Evolutionary conservation across 1,284 basidiomycete genomes (phyloP).

Genomic region (Trichosporon inkin): DNA sequence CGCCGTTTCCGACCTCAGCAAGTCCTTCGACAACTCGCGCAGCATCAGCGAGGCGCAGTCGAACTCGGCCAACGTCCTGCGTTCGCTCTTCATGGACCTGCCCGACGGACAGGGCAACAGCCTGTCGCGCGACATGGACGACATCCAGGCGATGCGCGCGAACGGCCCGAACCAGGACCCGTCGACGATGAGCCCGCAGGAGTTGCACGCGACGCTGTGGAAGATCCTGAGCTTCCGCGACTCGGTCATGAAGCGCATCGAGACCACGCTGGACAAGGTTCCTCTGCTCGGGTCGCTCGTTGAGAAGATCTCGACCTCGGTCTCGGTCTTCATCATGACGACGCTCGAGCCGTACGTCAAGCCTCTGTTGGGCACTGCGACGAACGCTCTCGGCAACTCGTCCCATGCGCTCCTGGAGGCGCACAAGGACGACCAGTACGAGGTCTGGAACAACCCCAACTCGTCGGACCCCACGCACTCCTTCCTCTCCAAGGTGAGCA

Average conservation of each 20-base stretch:
- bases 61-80: slow-evolving; percentile 50
- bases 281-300: slow-evolving; percentile 63
- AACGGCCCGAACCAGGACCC: slow-evolving; percentile 59
- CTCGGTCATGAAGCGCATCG: slow-evolving; percentile 76
- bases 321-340: slow-evolving; percentile 77
- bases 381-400: slow-evolving; percentile 58
- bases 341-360: slow-evolving; percentile 65
- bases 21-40: slow-evolving; percentile 65
- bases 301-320: slow-evolving; percentile 75
- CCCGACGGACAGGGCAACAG: slow-evolving; percentile 57
- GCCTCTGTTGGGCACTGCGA: slow-evolving; percentile 75
- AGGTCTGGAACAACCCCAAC: slow-evolving; percentile 70
- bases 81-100: slow-evolving; percentile 54
- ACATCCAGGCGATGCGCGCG: slow-evolving; percentile 66
- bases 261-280: slow-evolving; percentile 66
- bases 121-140: slow-evolving; percentile 69
- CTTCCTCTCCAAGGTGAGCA: slow-evolving; percentile 54
- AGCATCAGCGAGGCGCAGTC: slow-evolving; percentile 51
- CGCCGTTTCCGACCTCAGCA: slow-evolving; percentile 81
- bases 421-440: slow-evolving; percentile 73
- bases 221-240: slow-evolving; percentile 82
- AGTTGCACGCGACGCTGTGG: slow-evolving; percentile 75
- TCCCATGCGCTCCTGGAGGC: slow-evolving; percentile 73
- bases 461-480: slow-evolving; percentile 77
- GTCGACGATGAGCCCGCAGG: slow-evolving; percentile 80